Percentiles rank a stretch among this genome's conserved stretches.
These are phyloP conservation scores for Malus hybrid DNA, from an alignment of 331 rosid species.

Conservation along the genomic window DNA sequence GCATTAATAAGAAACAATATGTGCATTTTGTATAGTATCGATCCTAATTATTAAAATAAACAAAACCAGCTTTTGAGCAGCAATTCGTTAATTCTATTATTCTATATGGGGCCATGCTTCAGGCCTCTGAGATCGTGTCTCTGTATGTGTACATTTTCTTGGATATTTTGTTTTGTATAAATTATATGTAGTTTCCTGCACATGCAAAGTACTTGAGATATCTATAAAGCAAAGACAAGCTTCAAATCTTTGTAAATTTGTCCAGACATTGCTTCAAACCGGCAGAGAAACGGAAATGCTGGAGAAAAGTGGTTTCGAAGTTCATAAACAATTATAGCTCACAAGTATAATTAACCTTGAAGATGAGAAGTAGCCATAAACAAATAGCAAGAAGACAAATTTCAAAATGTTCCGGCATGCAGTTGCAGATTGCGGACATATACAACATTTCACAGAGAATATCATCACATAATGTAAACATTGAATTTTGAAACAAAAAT, in stretches of 20 bases:
- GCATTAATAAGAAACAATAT: background rate
- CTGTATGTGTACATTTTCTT: slow-evolving; percentile 1
- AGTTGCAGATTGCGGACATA: background rate
- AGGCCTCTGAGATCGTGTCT: background rate
- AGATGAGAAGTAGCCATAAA: slow-evolving; percentile 11
- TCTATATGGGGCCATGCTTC: slow-evolving; percentile 6
- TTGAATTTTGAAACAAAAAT: slow-evolving; percentile 7
- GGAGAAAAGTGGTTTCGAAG: slow-evolving; percentile 24
- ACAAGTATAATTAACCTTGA: slow-evolving; percentile 13
- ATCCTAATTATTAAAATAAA: background rate
- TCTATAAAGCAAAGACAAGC: slow-evolving; percentile 3
- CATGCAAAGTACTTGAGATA: background rate
- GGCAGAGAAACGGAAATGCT: slow-evolving; percentile 14
- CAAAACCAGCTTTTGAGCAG: background rate
- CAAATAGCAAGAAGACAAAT: slow-evolving; percentile 25
- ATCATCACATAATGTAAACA: background rate
- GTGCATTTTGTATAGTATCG: background rate
- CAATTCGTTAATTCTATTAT: background rate
- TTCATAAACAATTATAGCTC: slow-evolving; percentile 19
- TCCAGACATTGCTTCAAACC: slow-evolving; percentile 14
- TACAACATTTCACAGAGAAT: slow-evolving; percentile 1
- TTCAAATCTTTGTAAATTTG: slow-evolving; percentile 8
- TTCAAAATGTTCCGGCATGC: slow-evolving; percentile 15
- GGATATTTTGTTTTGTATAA: background rate
- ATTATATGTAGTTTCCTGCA: background rate